These are phyloP conservation scores for Pyrenochaeta sp. DNA, from an alignment of 2,329 filamentous ascomycete species.

Conservation along the genomic window DNA sequence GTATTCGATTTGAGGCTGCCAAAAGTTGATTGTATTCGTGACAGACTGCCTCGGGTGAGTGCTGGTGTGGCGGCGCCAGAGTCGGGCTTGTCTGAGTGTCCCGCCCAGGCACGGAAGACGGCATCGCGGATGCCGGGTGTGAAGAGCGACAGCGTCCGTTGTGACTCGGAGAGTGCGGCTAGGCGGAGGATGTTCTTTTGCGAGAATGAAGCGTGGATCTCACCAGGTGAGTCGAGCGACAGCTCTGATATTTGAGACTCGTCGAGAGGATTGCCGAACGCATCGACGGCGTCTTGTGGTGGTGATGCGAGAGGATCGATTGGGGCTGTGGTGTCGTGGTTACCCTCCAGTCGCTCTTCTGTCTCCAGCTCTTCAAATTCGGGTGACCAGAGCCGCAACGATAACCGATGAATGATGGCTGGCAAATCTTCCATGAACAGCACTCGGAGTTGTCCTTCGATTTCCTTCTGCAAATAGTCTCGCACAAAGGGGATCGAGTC, in stretches of 20 bases:
- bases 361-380: conserved; percentile 78
- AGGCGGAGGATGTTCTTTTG: conserved; percentile 91
- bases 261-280: conserved; percentile 78
- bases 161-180: conserved; percentile 83
- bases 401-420: conserved; percentile 93
- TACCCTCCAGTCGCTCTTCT: conserved; percentile 59
- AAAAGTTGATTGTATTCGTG: conserved; percentile 56
- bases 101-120: conserved; percentile 92
- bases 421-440: conserved; percentile 98
- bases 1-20: conserved; percentile 58
- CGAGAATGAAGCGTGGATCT: conserved; percentile 90
- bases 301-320: conserved; percentile 84
- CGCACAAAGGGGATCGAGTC: conserved; percentile 98
- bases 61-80: conserved; percentile 52
- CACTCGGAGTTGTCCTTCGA: conserved; percentile 89
- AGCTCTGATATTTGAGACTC: conserved; percentile 78
- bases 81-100: conserved; percentile 75
- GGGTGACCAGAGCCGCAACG: conserved; percentile 86
- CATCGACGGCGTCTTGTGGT: conserved; percentile 82
- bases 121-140: conserved; percentile 90
- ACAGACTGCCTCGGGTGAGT: conserved; percentile 55
- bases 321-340: conserved; percentile 64
- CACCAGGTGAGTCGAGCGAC: conserved; percentile 79
- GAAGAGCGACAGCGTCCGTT: conserved; percentile 88
- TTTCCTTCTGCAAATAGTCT: conserved; percentile 95